These are phyloP conservation scores for Corrigiola litoralis DNA, from an alignment of 179 eudicot species.

Conservation along the genomic window DNA sequence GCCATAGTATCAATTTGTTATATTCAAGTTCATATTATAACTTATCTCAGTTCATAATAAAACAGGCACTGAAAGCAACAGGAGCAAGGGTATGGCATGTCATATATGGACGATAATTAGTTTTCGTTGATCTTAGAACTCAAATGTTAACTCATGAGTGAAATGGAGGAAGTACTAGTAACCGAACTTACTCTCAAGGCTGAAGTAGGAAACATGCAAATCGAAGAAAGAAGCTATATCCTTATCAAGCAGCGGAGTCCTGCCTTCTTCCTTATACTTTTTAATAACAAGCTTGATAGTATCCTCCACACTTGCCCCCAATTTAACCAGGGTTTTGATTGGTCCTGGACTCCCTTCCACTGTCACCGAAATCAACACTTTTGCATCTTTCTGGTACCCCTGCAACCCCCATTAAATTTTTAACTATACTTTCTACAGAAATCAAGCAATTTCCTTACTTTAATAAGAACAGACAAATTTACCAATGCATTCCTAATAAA, in stretches of 20 bases:
- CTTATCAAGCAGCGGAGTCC: slow-evolving; percentile 52
- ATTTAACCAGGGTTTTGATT: slow-evolving; percentile 54
- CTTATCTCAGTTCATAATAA: too few species aligned
- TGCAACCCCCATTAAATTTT: slow-evolving; percentile 14
- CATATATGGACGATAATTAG: too few species aligned
- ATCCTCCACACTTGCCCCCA: slow-evolving; percentile 77
- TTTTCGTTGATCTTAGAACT: too few species aligned
- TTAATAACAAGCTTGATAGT: slow-evolving; percentile 51
- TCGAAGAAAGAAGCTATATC: slow-evolving; percentile 44
- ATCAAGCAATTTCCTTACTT: too few species aligned
- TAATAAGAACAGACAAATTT: too few species aligned
- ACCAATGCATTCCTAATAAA: too few species aligned
- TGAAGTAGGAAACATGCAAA: slow-evolving; percentile 74
- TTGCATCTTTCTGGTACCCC: slow-evolving; percentile 63
- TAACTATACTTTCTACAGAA: too few species aligned
- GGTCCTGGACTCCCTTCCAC: slow-evolving; percentile 91
- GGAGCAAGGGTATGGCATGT: too few species aligned
- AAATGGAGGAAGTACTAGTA: not conserved
- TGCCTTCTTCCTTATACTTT: slow-evolving; percentile 68
- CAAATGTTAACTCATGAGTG: too few species aligned
- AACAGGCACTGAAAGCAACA: too few species aligned
- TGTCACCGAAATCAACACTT: slow-evolving; percentile 74
- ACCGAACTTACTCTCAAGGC: slow-evolving; percentile 56
- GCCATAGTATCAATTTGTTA: too few species aligned
- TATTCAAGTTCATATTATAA: too few species aligned